Percentiles rank a stretch among this genome's conserved stretches.
Evolutionary conservation across 2,329 filamentous ascomycete species (phyloP).

Genomic region (Escovopsis sp.): DNA sequence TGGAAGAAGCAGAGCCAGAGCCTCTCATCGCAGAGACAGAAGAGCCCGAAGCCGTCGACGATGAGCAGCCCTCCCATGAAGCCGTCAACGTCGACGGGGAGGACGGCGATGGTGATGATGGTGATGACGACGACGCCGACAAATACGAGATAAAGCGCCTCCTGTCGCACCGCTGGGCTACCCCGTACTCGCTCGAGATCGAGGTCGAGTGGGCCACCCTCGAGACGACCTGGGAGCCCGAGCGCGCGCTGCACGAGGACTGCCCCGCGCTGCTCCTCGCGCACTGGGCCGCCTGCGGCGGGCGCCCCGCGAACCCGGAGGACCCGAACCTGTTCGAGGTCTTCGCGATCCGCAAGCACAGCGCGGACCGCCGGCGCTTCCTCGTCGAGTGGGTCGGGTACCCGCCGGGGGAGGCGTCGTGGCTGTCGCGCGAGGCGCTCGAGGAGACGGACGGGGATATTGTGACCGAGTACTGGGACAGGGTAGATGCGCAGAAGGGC

Average conservation of each 20-base stretch:
- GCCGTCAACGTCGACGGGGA: neutral
- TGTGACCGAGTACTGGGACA: slow-evolving; percentile 15
- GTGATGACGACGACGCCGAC: neutral
- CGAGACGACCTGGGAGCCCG: slow-evolving; percentile 20
- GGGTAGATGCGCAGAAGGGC: neutral
- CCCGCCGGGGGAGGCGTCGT: slow-evolving; percentile 14
- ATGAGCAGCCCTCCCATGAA: neutral
- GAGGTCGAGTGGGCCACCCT: slow-evolving; percentile 18
- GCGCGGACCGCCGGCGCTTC: slow-evolving; percentile 13
- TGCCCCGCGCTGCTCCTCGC: slow-evolving; percentile 15
- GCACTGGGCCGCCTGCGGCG: slow-evolving; percentile 18
- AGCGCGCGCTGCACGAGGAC: slow-evolving; percentile 19
- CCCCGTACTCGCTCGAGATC: slow-evolving; percentile 12
- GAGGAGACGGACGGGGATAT: slow-evolving; percentile 14
- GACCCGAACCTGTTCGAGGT: slow-evolving; percentile 18
- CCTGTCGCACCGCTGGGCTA: slow-evolving; percentile 15
- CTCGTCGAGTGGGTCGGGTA: slow-evolving; percentile 24
- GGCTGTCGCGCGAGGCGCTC: slow-evolving; percentile 14
- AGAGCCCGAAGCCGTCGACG: neutral
- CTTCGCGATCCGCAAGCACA: slow-evolving; percentile 19
- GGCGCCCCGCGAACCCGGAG: slow-evolving; percentile 18
- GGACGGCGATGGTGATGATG: neutral
- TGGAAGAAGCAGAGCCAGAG: neutral
- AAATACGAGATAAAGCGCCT: slow-evolving; percentile 12
- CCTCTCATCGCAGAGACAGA: neutral